Evolutionary conservation across 176 grass and related monocot species (phyloP).

Genomic region (Lolium multiflorum): DNA sequence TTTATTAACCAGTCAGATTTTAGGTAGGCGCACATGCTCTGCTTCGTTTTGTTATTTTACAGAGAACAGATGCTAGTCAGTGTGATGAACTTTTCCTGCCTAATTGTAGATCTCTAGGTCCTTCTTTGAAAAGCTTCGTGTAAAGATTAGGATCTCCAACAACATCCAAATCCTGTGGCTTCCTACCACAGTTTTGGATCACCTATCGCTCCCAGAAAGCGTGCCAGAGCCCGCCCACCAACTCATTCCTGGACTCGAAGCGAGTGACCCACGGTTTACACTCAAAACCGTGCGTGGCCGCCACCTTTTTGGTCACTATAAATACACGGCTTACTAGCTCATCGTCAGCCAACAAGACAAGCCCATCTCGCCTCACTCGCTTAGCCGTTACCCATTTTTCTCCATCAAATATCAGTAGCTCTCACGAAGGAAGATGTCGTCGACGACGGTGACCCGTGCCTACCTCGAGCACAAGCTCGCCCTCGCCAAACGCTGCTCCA

Average conservation of each 20-base stretch:
- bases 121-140: neutral
- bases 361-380: neutral
- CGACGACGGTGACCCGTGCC: constrained; percentile 52
- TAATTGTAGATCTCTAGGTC: neutral
- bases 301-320: neutral
- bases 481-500: constrained; percentile 71
- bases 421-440: neutral
- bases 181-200: neutral
- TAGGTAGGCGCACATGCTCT: neutral
- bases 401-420: constrained; percentile 3
- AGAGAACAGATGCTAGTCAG: neutral
- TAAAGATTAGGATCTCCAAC: neutral
- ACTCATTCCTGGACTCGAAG: neutral
- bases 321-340: neutral
- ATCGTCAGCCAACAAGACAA: neutral
- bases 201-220: neutral
- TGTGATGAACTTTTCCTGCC: neutral
- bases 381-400: neutral
- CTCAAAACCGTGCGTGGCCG: constrained; percentile 28
- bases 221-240: constrained; percentile 30
- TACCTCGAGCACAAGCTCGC: constrained; percentile 68
- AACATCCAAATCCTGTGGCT: neutral
- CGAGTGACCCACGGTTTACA: constrained; percentile 32
- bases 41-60: neutral
- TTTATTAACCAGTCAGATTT: too few relatives aligned